These are phyloP conservation scores for Eragrostis curvula DNA, from an alignment of 176 grass and related monocot species.

Conservation along the genomic window DNA sequence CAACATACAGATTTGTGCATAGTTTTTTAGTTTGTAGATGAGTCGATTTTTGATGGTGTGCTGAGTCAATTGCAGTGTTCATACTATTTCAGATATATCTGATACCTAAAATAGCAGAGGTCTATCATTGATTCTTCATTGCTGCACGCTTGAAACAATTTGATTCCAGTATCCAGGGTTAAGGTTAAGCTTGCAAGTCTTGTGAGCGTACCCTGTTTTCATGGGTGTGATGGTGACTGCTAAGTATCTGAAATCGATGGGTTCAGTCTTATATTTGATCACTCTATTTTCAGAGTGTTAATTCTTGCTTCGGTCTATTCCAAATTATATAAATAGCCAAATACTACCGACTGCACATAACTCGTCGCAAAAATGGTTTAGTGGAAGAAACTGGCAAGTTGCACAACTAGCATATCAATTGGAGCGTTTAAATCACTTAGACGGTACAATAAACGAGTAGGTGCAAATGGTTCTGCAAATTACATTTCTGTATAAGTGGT, in stretches of 20 bases:
- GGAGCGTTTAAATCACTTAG: not conserved
- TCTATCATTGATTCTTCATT: not conserved
- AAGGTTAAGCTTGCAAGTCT: constrained; percentile 37
- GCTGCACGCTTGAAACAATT: not conserved
- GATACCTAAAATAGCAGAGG: not conserved
- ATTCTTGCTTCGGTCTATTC: not conserved
- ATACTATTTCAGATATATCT: constrained; percentile 10
- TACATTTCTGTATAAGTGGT: not conserved
- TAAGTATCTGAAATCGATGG: not conserved
- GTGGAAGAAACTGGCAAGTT: no score
- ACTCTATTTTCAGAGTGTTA: not conserved
- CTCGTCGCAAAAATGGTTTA: no score
- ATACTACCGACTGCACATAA: no score
- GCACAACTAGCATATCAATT: not conserved
- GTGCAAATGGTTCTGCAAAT: not conserved
- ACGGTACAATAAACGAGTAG: not conserved
- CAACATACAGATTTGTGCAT: not conserved
- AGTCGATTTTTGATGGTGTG: not conserved
- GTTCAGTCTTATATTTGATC: not conserved
- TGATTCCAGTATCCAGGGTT: not conserved
- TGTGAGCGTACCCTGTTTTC: not conserved
- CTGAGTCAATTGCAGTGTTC: not conserved
- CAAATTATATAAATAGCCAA: not conserved
- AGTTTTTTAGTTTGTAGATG: not conserved
- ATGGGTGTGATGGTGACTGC: not conserved